Evolutionary conservation across 192 early-diverging fungal species (phyloP), one percentile per base, ranked within the genome.

Genomic region (Phycomyces blakesleeanus): DNA sequence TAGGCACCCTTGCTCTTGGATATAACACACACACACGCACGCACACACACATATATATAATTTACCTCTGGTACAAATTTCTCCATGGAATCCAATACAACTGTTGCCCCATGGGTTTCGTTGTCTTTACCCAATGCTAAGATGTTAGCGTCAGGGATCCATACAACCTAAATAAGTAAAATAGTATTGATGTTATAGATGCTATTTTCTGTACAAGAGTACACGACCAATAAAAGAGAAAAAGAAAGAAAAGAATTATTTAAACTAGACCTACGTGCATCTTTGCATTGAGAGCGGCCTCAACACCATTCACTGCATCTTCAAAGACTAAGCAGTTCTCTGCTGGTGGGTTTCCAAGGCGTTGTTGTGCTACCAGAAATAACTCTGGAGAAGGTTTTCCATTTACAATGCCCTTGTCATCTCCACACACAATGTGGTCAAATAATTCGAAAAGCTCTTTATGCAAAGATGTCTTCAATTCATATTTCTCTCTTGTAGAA

Each of bases 311-410:
- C 18, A 78, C 68, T 2, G 93, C 86, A 61, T 98, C 94, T 72
- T 98, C 96, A 87, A 98, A 98, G 24, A 98, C 94, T 40, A 98
- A 79, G 59, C 89, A 90, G 7, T 85, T 78, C 5, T 77, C 74
- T 2, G 76, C 67, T 41, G 71, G 71, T 21, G 63, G 64, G 55
- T 64, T 71, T 39, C 89, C 85, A 15, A 90, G 52, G 61, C 69
- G 70, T 39, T 84, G 59, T 56, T 85, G 83, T 9, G 91, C 93
- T 6, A 78, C 84, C 18, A 88, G 79, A 76, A 97, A 98, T 24
- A 96, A 81, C 59, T 98, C 96, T 2, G 96, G 96, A 20, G 86
- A 79, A 1, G 96, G 96, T 78, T 98, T 98, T 3, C 92, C 89
- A 52, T 81, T 71, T 54, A 75, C 71, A 47, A 98, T 83, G 6